Evolutionary conservation across 495 filamentous ascomycete species (phyloP), one percentile per base, ranked within the genome.

Genomic region (Tuber aestivum): DNA sequence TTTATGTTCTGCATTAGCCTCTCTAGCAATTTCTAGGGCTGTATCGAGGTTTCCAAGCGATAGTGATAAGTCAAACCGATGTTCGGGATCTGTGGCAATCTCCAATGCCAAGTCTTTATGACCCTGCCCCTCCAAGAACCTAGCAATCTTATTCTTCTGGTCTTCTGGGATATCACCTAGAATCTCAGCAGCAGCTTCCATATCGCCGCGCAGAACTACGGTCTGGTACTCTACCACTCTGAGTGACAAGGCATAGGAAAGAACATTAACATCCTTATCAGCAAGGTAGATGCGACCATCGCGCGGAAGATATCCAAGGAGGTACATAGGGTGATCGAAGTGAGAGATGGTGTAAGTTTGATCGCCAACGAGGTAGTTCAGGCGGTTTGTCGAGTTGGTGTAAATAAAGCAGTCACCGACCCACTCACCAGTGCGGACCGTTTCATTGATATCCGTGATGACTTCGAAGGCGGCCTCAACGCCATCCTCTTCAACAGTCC

Each of bases 321-420:
- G 87, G 84, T 98, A 99, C 91, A 95, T 94, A 23, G 93, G 90
- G 82, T 93, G 89, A 85, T 99, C 95, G 81, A 97, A 97, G 85
- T 98, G 95, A 56, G 94, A 93, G 82, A 99, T 92, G n/a, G 95
- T 97, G 88, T 98, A 97, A 41, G 94, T 96, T 85, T 97, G 94
- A 84, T 98, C 95, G 72, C 95, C 96, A 45, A 99, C 95, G 35
- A 99, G 90, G 85, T 98, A 97, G 87, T 98, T 99, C 76, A 99
- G 86, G 72, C 95, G 92, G 88, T 98, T 97, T 40, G 94, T 97
- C 80, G 89, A 91, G 86, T 94, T 98, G 41, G 95, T 97, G 87
- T 98, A 99, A 83, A 98, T 94, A 87, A 99, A 95, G 86, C 94
- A 97, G 84, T 99, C 95, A 38, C 95, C 95, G 74, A 99, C 91